These are phyloP conservation scores for Saccharomycopsis oosterbeekiorum DNA, from an alignment of 805 yeast genomes.

Conservation along the genomic window DNA sequence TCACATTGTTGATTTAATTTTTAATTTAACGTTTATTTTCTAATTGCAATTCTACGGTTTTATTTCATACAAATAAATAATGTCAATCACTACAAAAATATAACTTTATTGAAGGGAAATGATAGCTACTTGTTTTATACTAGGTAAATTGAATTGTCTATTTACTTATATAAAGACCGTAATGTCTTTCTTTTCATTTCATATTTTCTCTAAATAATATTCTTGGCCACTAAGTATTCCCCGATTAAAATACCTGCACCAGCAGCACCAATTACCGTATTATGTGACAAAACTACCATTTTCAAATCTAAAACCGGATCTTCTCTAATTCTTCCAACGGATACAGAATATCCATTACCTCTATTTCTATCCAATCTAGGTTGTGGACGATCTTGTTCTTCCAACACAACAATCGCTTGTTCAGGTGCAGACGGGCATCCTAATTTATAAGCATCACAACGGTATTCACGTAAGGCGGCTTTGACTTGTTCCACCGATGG, in stretches of 20 bases:
- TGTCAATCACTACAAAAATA: too few relatives aligned
- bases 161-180: too few relatives aligned
- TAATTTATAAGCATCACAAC: conserved; percentile 69
- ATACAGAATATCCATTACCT: conserved; percentile 87
- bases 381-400: conserved; percentile 90
- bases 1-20: not conserved
- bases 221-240: conserved; percentile 73
- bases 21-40: not conserved
- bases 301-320: conserved; percentile 91
- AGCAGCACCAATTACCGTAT: conserved; percentile 97
- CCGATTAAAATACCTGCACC: conserved; percentile 97
- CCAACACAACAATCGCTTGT: conserved; percentile 84
- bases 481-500: conserved; percentile 81
- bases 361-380: conserved; percentile 95
- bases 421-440: conserved; percentile 91
- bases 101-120: too few relatives aligned
- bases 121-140: not conserved
- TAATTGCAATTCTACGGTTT: too few relatives aligned
- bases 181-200: not conserved
- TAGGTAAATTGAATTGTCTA: too few relatives aligned
- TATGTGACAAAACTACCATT: conserved; percentile 96
- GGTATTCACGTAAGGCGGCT: conserved; percentile 56
- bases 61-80: too few relatives aligned
- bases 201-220: conserved; percentile 39
- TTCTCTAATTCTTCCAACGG: conserved; percentile 89